Evolutionary conservation across 768 basidiomycete species (phyloP).

Genomic region (Cyclocybe aegerita): DNA sequence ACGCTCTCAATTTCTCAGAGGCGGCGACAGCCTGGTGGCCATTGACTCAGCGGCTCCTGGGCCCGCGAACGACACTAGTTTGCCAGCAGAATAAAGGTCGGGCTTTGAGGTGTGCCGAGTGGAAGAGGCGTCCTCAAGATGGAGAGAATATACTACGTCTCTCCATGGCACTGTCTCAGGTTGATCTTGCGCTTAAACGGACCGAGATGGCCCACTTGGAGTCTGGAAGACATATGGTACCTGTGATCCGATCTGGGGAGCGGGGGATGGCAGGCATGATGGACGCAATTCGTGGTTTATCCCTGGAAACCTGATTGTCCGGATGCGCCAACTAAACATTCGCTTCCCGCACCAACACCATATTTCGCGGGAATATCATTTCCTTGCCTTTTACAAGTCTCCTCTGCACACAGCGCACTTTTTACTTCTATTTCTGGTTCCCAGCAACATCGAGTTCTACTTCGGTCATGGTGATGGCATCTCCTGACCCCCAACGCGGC

Average conservation of each 20-base stretch:
- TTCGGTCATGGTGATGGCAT: conserved; percentile 1
- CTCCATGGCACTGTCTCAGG: neutral
- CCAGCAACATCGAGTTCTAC: neutral
- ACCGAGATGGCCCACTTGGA: conserved; percentile 1
- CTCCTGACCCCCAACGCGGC: neutral
- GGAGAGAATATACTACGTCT: neutral
- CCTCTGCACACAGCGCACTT: neutral
- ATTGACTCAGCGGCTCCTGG: no score
- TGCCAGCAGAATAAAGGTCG: no score
- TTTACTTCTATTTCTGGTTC: neutral
- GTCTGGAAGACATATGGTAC: conserved; percentile 3
- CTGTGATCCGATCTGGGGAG: conserved; percentile 14
- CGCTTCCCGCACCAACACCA: neutral
- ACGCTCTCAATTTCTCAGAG: no score
- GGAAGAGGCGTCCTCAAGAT: no score
- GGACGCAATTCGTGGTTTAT: conserved; percentile 7
- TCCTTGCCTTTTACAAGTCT: neutral
- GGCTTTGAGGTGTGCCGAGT: no score
- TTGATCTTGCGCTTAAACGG: neutral
- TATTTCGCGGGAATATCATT: neutral
- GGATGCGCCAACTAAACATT: neutral
- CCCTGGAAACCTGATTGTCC: conserved; percentile 7
- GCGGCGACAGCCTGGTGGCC: no score
- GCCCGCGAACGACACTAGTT: no score
- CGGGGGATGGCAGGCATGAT: conserved; percentile 7